Conservation (phyloP, 495 filamentous ascomycete genomes). For the Penicillium chermesinum region DNA sequence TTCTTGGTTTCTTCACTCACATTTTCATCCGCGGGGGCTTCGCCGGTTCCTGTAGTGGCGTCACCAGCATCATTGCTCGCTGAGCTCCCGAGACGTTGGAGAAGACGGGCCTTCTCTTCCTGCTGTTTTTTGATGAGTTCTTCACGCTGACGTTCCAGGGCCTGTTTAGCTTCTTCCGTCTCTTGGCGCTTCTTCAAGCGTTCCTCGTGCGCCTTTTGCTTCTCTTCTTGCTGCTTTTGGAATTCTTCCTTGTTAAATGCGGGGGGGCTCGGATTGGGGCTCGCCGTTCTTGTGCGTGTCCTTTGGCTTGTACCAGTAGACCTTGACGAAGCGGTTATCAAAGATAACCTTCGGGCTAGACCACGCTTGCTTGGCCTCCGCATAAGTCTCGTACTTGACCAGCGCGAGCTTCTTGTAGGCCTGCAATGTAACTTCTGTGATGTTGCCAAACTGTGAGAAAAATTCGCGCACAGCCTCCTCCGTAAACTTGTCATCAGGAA, state of each 20-base stretch:
- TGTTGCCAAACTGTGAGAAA: conserved; percentile 79
- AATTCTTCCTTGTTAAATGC: conserved; percentile 77
- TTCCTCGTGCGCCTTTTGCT: conserved; percentile 73
- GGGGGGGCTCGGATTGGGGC: conserved; percentile 21
- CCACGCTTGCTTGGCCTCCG: conserved; percentile 74
- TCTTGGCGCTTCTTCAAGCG: conserved; percentile 69
- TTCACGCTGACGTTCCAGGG: conserved; percentile 70
- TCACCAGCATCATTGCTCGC: conserved; percentile 19
- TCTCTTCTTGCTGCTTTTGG: conserved; percentile 67
- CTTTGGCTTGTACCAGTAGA: conserved; percentile 85
- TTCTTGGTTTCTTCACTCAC: conserved; percentile 57
- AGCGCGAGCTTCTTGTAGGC: conserved; percentile 72
- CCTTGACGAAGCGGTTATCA: conserved; percentile 95
- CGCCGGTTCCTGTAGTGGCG: conserved; percentile 10
- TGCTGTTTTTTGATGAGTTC: conserved; percentile 69
- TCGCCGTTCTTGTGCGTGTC: conserved; percentile 31
- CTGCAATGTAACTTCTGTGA: conserved; percentile 69
- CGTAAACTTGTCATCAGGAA: conserved; percentile 79
- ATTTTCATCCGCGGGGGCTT: conserved; percentile 41
- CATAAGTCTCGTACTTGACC: conserved; percentile 72
- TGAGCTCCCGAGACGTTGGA: conserved; percentile 56
- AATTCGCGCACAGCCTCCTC: conserved; percentile 72
- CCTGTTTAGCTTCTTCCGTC: conserved; percentile 62
- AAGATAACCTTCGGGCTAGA: conserved; percentile 92
- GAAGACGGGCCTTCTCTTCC: conserved; percentile 68